These are phyloP conservation scores for Elaeis oleifera DNA, from an alignment of 202 grass and related monocot genomes.

Conservation along the genomic window DNA sequence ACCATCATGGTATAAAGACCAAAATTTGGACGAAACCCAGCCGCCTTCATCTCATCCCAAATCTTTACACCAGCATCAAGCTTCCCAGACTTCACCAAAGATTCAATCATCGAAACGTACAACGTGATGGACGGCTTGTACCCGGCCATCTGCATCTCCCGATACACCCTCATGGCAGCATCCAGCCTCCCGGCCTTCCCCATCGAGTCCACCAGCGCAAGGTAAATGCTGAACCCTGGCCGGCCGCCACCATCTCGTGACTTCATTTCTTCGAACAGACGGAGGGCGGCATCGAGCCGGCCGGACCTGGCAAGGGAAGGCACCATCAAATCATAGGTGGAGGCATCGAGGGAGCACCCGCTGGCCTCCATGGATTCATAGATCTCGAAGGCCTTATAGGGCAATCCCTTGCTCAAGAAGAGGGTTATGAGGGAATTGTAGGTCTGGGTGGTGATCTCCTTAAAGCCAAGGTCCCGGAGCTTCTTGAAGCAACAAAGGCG, in stretches of 20 bases:
- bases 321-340: constrained; percentile 75
- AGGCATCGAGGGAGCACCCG: constrained; percentile 37
- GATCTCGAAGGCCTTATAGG: constrained; percentile 88
- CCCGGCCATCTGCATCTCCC: constrained; percentile 64
- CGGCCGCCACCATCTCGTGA: constrained; percentile 23
- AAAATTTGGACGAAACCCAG: constrained; percentile 65
- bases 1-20: constrained; percentile 79
- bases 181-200: constrained; percentile 81
- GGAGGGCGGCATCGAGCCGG: constrained; percentile 61
- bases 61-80: constrained; percentile 77
- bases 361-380: constrained; percentile 60
- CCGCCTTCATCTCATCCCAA: constrained; percentile 68
- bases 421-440: constrained; percentile 83
- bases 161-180: constrained; percentile 68
- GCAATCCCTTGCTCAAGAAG: constrained; percentile 65
- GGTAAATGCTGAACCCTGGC: constrained; percentile 39
- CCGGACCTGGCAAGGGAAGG: constrained; percentile 66
- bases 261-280: constrained; percentile 84
- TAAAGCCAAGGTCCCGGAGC: constrained; percentile 51
- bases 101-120: constrained; percentile 59
- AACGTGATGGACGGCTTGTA: constrained; percentile 40
- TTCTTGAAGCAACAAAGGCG: constrained; percentile 82
- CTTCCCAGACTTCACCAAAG: constrained; percentile 71
- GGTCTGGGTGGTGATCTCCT: constrained; percentile 35
- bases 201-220: constrained; percentile 66